A percentile compares a stretch with the other conserved stretches of the same genome.
These are phyloP conservation scores for Globisporangium middletonii DNA, from an alignment of 352 stramenopile genomes.

Conservation along the genomic window DNA sequence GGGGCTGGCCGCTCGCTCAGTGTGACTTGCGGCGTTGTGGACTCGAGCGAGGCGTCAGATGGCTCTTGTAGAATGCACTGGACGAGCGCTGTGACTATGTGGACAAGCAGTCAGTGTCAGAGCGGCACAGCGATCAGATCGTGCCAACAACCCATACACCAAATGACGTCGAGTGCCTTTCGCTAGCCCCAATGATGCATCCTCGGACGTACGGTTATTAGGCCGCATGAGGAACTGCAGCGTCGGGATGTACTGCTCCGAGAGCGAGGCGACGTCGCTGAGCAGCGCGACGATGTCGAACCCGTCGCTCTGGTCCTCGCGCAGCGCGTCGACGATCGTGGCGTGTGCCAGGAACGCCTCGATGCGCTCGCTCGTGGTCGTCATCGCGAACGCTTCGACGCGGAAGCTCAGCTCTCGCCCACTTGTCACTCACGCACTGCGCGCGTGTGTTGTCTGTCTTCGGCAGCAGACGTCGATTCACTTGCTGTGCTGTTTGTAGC, in stretches of 20 bases:
- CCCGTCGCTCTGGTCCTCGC: constrained; percentile 37
- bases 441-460: neutral
- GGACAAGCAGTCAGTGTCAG: constrained; percentile 2
- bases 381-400: neutral
- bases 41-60: neutral
- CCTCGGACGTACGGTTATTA: constrained; percentile 38
- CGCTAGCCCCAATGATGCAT: neutral
- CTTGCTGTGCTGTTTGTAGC: no score
- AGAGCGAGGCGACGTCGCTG: constrained; percentile 37
- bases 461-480: no score
- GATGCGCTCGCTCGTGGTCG: constrained; percentile 42
- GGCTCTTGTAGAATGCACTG: constrained; percentile 46
- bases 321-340: constrained; percentile 34
- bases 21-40: neutral
- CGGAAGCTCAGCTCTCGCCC: no score
- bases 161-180: neutral
- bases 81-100: constrained; percentile 35
- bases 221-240: constrained; percentile 57
- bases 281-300: constrained; percentile 46
- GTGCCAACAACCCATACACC: neutral
- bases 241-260: constrained; percentile 51
- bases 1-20: constrained; percentile 6
- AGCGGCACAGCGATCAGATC: neutral
- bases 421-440: neutral
- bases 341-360: constrained; percentile 35